phyloP scores from a whole-genome alignment of 306 rosid species.

The Delonix regia region DNA sequence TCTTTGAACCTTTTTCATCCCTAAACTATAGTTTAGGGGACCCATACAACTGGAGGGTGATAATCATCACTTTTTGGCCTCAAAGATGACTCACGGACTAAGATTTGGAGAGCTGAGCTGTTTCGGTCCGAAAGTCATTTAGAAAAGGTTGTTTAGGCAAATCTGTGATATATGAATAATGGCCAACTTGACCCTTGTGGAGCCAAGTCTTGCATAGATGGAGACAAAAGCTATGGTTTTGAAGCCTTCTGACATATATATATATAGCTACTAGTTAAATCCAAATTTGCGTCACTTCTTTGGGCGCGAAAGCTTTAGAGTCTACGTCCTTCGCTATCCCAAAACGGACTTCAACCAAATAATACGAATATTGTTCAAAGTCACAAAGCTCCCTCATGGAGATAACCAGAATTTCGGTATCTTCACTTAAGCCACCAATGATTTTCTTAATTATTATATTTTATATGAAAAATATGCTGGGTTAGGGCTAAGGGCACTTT shows the following conservation, averaged over 20 bases:
- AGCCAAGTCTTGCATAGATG: slow-evolving; percentile 4
- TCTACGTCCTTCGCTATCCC: slow-evolving; percentile 16
- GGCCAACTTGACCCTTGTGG: slow-evolving; percentile 27
- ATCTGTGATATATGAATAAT: slow-evolving; percentile 10
- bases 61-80: background rate
- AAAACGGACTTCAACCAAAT: slow-evolving; percentile 1
- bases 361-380: background rate
- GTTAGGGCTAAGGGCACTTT: slow-evolving; percentile 2
- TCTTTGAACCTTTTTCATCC: slow-evolving; percentile 18
- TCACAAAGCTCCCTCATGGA: background rate
- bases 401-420: background rate
- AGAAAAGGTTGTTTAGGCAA: slow-evolving; percentile 13
- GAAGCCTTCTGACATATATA: slow-evolving; percentile 21
- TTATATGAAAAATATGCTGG: background rate
- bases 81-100: slow-evolving; percentile 22
- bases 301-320: slow-evolving; percentile 2
- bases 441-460: background rate
- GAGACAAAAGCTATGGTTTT: slow-evolving; percentile 23
- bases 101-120: slow-evolving; percentile 21
- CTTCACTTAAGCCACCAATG: background rate
- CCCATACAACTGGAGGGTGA: slow-evolving; percentile 18
- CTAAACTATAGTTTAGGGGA: background rate
- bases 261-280: slow-evolving; percentile 29
- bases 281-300: slow-evolving; percentile 37
- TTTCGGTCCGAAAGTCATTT: slow-evolving; percentile 5